These are phyloP conservation scores for Scleroderma bovista DNA, from an alignment of 768 basidiomycete genomes.

Conservation along the genomic window DNA sequence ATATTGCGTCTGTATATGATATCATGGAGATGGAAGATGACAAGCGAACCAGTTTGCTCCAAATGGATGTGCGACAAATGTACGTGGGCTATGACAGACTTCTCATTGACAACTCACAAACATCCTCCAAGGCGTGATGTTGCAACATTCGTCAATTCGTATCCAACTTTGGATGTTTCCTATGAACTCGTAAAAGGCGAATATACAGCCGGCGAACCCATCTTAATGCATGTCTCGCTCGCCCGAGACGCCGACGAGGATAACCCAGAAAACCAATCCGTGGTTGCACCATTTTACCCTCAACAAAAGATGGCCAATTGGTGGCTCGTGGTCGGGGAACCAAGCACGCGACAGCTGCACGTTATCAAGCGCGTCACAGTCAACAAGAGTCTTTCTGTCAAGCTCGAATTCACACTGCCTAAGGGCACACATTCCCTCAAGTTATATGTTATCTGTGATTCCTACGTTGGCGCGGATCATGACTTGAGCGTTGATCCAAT, in stretches of 20 bases:
- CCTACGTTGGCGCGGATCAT: conserved; percentile 88
- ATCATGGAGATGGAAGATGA: conserved; percentile 99
- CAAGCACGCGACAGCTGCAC: conserved; percentile 71
- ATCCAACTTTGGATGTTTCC: conserved; percentile 91
- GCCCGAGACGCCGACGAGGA: conserved; percentile 80
- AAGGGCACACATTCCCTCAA: conserved; percentile 80
- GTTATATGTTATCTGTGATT: conserved; percentile 89
- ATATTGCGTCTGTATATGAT: conserved; percentile 89
- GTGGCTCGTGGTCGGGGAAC: conserved; percentile 96
- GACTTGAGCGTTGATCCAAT: conserved; percentile 80
- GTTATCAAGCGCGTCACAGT: conserved; percentile 85
- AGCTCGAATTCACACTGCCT: conserved; percentile 84
- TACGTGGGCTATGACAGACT: conserved; percentile 34
- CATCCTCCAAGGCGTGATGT: conserved; percentile 73
- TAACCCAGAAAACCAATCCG: conserved; percentile 56
- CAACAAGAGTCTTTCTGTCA: conserved; percentile 62
- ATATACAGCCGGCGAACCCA: conserved; percentile 80
- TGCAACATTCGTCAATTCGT: conserved; percentile 93
- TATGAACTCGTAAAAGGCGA: conserved; percentile 84
- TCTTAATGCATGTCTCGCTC: conserved; percentile 73
- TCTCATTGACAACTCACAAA: not conserved
- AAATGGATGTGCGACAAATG: conserved; percentile 86
- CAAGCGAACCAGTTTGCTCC: conserved; percentile 70
- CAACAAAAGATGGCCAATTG: conserved; percentile 88
- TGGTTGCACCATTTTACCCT: conserved; percentile 94